phyloP scores from a whole-genome alignment of 495 filamentous ascomycete species.

The Aspergillus taichungensis region DNA sequence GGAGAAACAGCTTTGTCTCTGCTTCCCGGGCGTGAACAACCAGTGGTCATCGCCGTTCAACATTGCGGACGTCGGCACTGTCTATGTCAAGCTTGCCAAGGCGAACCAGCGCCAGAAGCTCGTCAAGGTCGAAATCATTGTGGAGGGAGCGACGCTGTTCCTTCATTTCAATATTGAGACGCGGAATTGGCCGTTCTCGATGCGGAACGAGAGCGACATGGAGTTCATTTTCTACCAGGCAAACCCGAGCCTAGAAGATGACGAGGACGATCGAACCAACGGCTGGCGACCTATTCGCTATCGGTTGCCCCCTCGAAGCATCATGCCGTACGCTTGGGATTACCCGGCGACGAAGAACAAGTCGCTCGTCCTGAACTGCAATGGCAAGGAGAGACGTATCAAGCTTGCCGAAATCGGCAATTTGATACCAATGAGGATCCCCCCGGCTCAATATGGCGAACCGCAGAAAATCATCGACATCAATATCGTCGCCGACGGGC shows the following conservation, averaged over 20 bases:
- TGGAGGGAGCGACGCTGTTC: conserved; percentile 90
- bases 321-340: conserved; percentile 99
- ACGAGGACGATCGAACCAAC: conserved; percentile 63
- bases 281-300: conserved; percentile 88
- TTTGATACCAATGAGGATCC: conserved; percentile 77
- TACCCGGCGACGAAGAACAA: conserved; percentile 95
- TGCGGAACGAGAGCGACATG: conserved; percentile 93
- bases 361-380: conserved; percentile 72
- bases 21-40: conserved; percentile 92
- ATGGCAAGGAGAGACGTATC: conserved; percentile 77
- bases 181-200: conserved; percentile 95
- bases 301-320: conserved; percentile 86
- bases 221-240: conserved; percentile 95
- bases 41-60: conserved; percentile 98
- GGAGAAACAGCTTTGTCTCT: conserved; percentile 83
- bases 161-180: conserved; percentile 81
- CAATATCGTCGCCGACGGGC: conserved; percentile 88
- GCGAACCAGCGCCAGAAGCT: conserved; percentile 81
- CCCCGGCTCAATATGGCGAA: conserved; percentile 45
- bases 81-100: conserved; percentile 89
- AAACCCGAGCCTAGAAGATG: conserved; percentile 70
- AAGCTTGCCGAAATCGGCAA: conserved; percentile 96
- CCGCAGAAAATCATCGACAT: conserved; percentile 84
- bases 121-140: conserved; percentile 77
- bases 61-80: conserved; percentile 84